Evolutionary conservation across 495 filamentous ascomycete species (phyloP).

Genomic region (Xylaria curta): DNA sequence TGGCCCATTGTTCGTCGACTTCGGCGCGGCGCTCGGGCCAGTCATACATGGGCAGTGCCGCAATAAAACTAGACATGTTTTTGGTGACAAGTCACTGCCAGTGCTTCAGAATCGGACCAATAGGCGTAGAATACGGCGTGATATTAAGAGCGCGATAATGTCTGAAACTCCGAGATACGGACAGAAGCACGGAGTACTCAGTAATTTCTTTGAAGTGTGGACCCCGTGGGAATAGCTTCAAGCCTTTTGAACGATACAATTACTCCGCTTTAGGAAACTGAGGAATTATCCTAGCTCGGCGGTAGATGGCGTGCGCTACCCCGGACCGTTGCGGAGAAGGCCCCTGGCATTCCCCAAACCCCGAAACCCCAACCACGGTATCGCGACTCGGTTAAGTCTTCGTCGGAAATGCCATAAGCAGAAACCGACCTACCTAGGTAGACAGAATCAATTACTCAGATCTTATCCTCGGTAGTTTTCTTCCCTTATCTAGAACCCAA

Average conservation of each 20-base stretch:
- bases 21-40: constrained; percentile 21
- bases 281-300: neutral
- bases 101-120: neutral
- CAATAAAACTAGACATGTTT: constrained; percentile 10
- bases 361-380: neutral
- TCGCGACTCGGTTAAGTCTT: constrained; percentile 5
- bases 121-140: neutral
- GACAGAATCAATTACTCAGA: neutral
- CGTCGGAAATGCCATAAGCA: neutral
- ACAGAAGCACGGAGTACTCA: no score
- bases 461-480: neutral
- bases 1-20: constrained; percentile 21
- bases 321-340: constrained; percentile 6
- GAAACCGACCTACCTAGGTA: neutral
- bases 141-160: neutral
- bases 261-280: no score
- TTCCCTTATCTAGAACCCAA: neutral
- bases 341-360: neutral
- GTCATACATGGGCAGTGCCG: constrained; percentile 22
- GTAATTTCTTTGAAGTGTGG: neutral
- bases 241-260: neutral
- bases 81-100: neutral
- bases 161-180: neutral
- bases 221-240: neutral
- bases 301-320: neutral